A percentile compares a stretch with the other conserved stretches of the same genome.
phyloP scores from a whole-genome alignment of 257 asterid species.

The Echium plantagineum region DNA sequence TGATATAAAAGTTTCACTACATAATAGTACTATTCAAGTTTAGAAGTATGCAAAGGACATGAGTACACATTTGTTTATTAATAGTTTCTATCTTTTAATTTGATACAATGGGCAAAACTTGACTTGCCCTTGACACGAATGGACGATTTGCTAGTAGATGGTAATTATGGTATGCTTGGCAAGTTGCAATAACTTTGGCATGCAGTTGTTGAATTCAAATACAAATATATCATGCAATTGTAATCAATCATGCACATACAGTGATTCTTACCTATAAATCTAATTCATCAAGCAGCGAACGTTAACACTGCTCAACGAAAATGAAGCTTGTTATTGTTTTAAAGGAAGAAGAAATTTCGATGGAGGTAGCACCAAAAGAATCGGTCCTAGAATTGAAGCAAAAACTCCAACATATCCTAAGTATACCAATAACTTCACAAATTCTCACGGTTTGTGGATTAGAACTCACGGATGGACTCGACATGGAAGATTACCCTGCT shows the following conservation, averaged over 20 bases:
- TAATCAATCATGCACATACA: neutral
- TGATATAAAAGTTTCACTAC: no score
- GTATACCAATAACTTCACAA: constrained; percentile 39
- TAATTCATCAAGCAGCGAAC: neutral
- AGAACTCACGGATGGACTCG: constrained; percentile 50
- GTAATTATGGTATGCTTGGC: neutral
- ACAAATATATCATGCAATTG: neutral
- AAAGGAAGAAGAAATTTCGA: constrained; percentile 26
- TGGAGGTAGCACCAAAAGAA: constrained; percentile 43
- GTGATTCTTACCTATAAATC: neutral
- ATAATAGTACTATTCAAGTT: no score
- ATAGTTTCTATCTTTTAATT: no score
- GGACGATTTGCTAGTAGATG: no score
- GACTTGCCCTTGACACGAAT: no score
- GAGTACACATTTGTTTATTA: no score
- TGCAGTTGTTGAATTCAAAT: neutral
- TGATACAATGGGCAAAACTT: no score
- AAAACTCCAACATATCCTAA: constrained; percentile 32
- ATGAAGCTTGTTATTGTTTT: constrained; percentile 36
- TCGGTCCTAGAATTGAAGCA: constrained; percentile 36
- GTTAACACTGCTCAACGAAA: no score
- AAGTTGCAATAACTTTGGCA: neutral
- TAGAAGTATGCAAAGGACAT: no score
- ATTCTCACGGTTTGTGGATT: constrained; percentile 40
- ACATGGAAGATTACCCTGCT: constrained; percentile 46